Base-by-base conservation (phyloP, 352 stramenopile genomes). In the Thalassiosira livingstoniorum region DNA sequence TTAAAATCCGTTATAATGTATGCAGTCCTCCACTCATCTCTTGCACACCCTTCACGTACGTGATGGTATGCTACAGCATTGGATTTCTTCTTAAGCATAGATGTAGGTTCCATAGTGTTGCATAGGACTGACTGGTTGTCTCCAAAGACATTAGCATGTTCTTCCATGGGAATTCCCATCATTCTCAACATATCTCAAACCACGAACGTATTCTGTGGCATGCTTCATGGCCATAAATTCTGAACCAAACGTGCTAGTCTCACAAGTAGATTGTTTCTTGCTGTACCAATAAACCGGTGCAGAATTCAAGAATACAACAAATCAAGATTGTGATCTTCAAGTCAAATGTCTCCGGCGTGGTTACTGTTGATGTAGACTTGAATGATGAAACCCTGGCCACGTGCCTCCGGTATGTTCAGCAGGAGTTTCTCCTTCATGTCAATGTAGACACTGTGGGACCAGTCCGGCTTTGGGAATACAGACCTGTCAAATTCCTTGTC, bases 121-220 rank as follows among this genome's bases (percentile, higher is more conserved):
- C 76, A 35, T 3, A 89, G 69, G 10, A 80, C 69, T 32, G 75
- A 87, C 74, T 79, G 79, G 58, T 88, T 90, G 66, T 90, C 80
- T 0, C 76, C 80, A 75, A 60, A 87, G 2, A 88, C 45, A 37
- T 80, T 71, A 2, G 73, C 43, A 25, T 68, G 60, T 23, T 75
- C 82, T 45, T 37, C 15, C 0, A 89, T 54, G 29, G 71, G 62
- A 0, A 91, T 57, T 25, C 79, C 78, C 67, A 91, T 84, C 76
- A 89, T 90, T 1, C 62, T 13, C 0, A 91, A 43, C 57, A 91
- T 91, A 54, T 25, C 74, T 47, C 13, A 90, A 37, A 47, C 61
- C 83, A 1, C n/a, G n/a, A n/a, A n/a, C n/a, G n/a, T n/a, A n/a
- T n/a, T n/a, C n/a, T n/a, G n/a, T n/a, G n/a, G n/a, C n/a, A n/a